Conservation (phyloP, 805 yeast genomes). For the Candida dendrica region DNA sequence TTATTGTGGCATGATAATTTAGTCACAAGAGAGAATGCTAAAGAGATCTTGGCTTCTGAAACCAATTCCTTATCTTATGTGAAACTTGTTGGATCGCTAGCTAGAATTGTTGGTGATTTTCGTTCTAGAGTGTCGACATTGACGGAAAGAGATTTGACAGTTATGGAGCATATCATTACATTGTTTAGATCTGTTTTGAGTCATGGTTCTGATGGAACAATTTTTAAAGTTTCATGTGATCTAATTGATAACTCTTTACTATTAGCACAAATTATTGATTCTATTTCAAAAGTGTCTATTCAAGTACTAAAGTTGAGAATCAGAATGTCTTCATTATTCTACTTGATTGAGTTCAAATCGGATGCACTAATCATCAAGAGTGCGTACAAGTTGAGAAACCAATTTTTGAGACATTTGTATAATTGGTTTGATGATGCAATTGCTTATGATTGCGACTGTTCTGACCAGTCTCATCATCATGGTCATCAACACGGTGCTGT, state of each 20-base stretch:
- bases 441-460: conserved; percentile 28
- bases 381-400: conserved; percentile 41
- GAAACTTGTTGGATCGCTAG: conserved; percentile 39
- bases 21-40: conserved; percentile 59
- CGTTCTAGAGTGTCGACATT: conserved; percentile 13
- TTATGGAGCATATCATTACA: conserved; percentile 43
- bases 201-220: conserved; percentile 22
- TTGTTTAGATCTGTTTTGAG: conserved; percentile 35
- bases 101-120: conserved; percentile 27
- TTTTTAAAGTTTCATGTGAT: conserved; percentile 27
- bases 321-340: conserved; percentile 33
- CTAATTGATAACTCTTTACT: conserved; percentile 19
- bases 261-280: conserved; percentile 13
- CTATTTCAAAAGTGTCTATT: conserved; percentile 4
- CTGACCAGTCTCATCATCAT: conserved; percentile 5
- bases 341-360: conserved; percentile 28
- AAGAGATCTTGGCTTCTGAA: conserved; percentile 64
- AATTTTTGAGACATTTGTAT: conserved; percentile 35
- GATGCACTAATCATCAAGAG: conserved; percentile 31
- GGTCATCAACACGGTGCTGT: conserved; percentile 10
- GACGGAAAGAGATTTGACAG: conserved; percentile 22
- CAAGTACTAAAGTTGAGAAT: conserved; percentile 29
- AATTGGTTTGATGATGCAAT: conserved; percentile 52
- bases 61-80: conserved; percentile 52
- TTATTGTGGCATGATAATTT: conserved; percentile 42